phyloP scores from a whole-genome alignment of 208 protist genomes.

The Acanthamoeba rhysodes region DNA sequence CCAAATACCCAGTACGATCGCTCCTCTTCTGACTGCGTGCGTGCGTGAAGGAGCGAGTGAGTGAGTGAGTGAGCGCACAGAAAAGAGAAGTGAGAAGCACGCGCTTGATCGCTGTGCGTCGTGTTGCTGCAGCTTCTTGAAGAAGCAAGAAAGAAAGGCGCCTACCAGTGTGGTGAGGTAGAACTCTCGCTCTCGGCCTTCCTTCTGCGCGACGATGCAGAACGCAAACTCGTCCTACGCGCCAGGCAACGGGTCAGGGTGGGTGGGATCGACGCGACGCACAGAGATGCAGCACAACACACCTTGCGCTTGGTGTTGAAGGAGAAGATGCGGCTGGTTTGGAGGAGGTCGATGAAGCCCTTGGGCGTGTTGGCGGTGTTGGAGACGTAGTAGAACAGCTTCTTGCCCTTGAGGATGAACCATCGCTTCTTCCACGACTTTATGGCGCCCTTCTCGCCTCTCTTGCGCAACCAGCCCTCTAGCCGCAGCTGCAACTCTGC shows the following conservation, averaged over 20 bases:
- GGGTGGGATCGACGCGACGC: not conserved
- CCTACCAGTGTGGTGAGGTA: constrained; percentile 51
- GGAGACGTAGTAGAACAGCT: constrained; percentile 69
- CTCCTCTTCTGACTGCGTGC: constrained; percentile 33
- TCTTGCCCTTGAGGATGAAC: constrained; percentile 68
- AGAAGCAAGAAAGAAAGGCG: not conserved
- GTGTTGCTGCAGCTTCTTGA: not conserved
- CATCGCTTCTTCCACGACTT: constrained; percentile 53
- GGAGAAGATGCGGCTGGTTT: constrained; percentile 38
- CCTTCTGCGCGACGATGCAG: constrained; percentile 49
- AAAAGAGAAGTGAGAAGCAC: no score
- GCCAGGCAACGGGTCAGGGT: not conserved
- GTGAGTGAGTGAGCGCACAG: not conserved
- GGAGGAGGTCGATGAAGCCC: constrained; percentile 66
- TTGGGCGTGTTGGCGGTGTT: constrained; percentile 59
- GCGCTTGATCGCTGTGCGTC: no score
- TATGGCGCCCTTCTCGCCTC: constrained; percentile 59
- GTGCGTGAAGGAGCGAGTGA: not conserved
- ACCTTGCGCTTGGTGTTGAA: constrained; percentile 61
- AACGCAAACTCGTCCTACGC: constrained; percentile 49
- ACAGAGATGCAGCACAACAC: not conserved
- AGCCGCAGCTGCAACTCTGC: constrained; percentile 24
- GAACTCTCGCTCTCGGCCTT: constrained; percentile 40
- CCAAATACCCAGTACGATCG: constrained; percentile 61
- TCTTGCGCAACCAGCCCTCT: constrained; percentile 57